Evolutionary conservation across 768 basidiomycete genomes (phyloP).

Genomic region (Amylocystis lapponica): DNA sequence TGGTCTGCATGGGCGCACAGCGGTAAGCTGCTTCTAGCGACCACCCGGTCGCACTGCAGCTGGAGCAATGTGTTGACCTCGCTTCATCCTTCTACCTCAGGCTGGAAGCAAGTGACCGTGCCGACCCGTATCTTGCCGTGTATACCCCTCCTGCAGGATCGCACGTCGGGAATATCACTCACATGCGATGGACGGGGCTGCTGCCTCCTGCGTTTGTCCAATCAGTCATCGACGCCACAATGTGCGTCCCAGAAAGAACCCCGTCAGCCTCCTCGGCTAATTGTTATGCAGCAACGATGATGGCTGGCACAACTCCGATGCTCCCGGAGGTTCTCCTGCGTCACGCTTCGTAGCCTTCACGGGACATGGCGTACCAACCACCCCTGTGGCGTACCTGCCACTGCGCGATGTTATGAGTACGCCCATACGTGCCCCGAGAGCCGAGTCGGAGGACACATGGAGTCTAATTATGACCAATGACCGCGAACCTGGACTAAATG

Average conservation of each 20-base stretch:
- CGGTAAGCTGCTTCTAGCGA: conserved; percentile 36
- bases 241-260: conserved; percentile 28
- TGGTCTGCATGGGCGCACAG: conserved; percentile 62
- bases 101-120: conserved; percentile 53
- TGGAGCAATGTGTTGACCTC: neutral
- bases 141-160: conserved; percentile 51
- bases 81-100: too few species aligned
- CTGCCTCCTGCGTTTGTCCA: conserved; percentile 49
- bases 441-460: conserved; percentile 50
- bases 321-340: neutral
- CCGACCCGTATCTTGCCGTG: conserved; percentile 63
- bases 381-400: conserved; percentile 51
- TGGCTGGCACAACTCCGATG: conserved; percentile 1
- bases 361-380: conserved; percentile 36
- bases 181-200: conserved; percentile 58
- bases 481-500: conserved; percentile 3
- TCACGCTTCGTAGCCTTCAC: conserved; percentile 38
- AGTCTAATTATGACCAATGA: conserved; percentile 25
- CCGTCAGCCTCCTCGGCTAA: neutral
- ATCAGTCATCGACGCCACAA: conserved; percentile 38
- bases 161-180: conserved; percentile 40
- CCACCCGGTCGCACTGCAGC: neutral
- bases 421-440: conserved; percentile 37
- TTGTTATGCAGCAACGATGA: neutral
- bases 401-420: conserved; percentile 19